phyloP scores from a whole-genome alignment of 2,329 filamentous ascomycete genomes.

The Colletotrichum endophyticum region DNA sequence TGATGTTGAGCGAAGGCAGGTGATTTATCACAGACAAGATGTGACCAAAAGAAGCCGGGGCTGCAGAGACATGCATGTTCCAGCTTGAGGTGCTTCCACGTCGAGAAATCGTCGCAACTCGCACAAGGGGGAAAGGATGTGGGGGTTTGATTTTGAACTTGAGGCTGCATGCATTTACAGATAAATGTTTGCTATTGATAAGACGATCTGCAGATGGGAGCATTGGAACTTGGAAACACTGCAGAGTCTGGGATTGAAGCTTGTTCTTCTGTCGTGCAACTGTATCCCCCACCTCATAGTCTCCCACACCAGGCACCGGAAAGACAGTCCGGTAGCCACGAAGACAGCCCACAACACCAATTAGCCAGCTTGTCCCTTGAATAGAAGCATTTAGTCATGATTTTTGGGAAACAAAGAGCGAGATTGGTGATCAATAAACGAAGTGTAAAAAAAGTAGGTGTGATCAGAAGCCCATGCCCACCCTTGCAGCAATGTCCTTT shows the following conservation, averaged over 20 bases:
- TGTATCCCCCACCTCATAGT: background rate
- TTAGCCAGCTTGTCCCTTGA: background rate
- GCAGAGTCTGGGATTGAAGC: background rate
- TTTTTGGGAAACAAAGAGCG: background rate
- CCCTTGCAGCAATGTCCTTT: background rate
- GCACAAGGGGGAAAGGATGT: background rate
- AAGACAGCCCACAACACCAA: background rate
- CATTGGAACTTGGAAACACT: background rate
- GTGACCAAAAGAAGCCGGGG: background rate
- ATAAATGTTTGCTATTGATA: background rate
- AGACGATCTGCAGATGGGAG: background rate
- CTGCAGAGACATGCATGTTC: background rate
- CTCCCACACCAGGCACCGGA: background rate
- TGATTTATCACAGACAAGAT: background rate
- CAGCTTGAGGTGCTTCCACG: background rate
- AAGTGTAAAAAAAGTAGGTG: slow-evolving; percentile 1
- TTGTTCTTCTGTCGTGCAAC: background rate
- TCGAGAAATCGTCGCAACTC: background rate
- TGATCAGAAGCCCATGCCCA: background rate
- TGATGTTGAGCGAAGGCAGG: background rate
- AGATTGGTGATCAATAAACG: background rate
- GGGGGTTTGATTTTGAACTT: background rate
- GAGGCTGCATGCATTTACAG: background rate
- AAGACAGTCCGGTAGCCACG: background rate
- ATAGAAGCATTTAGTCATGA: background rate